These are phyloP conservation scores for Chenopodium berlandieri DNA, from an alignment of 148 eudicot genomes.

Conservation along the genomic window DNA sequence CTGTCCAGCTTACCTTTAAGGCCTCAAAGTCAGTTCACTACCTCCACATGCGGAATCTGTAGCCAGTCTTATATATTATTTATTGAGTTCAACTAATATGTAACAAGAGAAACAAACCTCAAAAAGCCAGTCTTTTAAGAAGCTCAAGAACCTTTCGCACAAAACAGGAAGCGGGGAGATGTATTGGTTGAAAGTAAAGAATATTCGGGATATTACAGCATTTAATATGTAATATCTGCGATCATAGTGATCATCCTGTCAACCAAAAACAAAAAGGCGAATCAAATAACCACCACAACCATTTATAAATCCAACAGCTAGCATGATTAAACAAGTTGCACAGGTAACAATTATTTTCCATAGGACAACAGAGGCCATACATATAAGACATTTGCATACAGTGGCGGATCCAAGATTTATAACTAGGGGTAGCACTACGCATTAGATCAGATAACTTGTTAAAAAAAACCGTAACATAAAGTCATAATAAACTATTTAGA, in stretches of 20 bases:
- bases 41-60: no score
- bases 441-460: no score
- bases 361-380: no score
- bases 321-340: not conserved
- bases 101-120: constrained; percentile 49
- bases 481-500: no score
- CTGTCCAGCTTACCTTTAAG: no score
- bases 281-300: constrained; percentile 1
- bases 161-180: constrained; percentile 44
- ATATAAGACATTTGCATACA: no score
- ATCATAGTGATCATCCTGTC: constrained; percentile 68
- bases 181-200: constrained; percentile 53
- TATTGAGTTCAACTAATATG: not conserved
- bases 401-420: no score
- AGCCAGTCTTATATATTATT: not conserved
- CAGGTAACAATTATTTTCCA: not conserved
- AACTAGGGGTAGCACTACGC: no score
- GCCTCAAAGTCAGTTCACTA: no score
- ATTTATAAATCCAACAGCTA: not conserved
- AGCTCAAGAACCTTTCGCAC: constrained; percentile 60
- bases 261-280: constrained; percentile 18
- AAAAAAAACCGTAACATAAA: no score
- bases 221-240: constrained; percentile 63
- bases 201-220: constrained; percentile 53
- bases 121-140: constrained; percentile 48